Evolutionary conservation across 805 yeast genomes (phyloP).

Genomic region (Candida verbasci): DNA sequence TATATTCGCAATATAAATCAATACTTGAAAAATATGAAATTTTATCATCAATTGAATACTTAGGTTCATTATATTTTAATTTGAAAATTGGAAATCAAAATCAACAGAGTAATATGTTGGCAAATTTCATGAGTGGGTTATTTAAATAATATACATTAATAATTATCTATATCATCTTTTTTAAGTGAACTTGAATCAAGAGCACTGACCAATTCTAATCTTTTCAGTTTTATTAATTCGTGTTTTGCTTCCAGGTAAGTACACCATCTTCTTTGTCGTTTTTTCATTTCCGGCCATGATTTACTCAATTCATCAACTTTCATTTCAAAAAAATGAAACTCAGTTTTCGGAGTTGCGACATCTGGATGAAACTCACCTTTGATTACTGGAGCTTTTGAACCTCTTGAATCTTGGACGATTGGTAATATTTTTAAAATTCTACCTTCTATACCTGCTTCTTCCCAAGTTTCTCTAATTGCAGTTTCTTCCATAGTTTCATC

Average conservation of each 20-base stretch:
- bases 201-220: constrained; percentile 68
- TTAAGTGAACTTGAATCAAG: constrained; percentile 51
- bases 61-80: constrained; percentile 63
- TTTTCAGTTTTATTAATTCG: constrained; percentile 49
- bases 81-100: constrained; percentile 41
- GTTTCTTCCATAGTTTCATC: constrained; percentile 62
- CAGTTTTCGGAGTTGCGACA: constrained; percentile 64
- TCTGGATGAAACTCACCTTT: constrained; percentile 29
- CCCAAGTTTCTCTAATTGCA: constrained; percentile 94
- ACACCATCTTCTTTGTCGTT: constrained; percentile 73
- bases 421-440: constrained; percentile 53
- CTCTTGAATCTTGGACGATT: constrained; percentile 54
- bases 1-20: constrained; percentile 47
- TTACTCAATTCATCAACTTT: constrained; percentile 48
- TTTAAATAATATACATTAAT: constrained; percentile 19
- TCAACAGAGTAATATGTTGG: constrained; percentile 40
- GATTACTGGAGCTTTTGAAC: constrained; percentile 34
- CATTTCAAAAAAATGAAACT: constrained; percentile 86
- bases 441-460: constrained; percentile 91
- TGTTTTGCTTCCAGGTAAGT: constrained; percentile 61
- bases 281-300: constrained; percentile 70
- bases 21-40: constrained; percentile 32
- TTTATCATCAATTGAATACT: constrained; percentile 42
- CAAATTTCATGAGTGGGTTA: constrained; percentile 61
- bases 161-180: constrained; percentile 24